Base-by-base conservation (phyloP, 192 early-diverging fungal genomes). In the Coemansia reversa region DNA sequence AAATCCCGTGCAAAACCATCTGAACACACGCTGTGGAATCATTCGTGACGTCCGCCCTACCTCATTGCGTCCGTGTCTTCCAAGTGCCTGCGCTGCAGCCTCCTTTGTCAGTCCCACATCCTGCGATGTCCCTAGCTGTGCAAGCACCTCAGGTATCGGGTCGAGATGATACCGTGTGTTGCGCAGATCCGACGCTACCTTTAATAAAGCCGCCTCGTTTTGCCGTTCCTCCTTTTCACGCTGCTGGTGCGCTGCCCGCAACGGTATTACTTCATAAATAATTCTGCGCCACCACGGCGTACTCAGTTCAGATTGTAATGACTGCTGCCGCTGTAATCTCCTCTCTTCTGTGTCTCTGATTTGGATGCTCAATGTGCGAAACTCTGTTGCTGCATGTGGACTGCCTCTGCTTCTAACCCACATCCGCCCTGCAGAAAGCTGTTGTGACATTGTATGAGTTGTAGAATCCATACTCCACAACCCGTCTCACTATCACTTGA, bases 1-100 rank as follows among this genome's bases (percentile, higher is more conserved):
- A 55, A 92, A 92, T 1, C 90, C 90, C 57, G 88, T 86, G 69
- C 89, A 88, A 45, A 88, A 71, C 77, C 77, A 80, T 5, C 65
- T 52, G 29, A 84, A 7, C 14, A 70, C 18, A 1, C 63, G 64
- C 16, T 51, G 19, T 5, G 51, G 3, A 33, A 45, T 18, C 7
- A 47, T 54, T 8, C 72, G 68, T 16, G 58, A 53, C 6, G 60
- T 11, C 30, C 51, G 52, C 0, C 59, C 28, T n/a, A 71, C 18
- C 7, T 65, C 65, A 29, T 80, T 80, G 28, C 42, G 35, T 6
- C 77, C 77, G 18, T 59, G 22, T 5, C 27, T 22, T 6, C 3
- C 58, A 12, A 11, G 20, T 9, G 65, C 64, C 33, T 62, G 49
- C 55, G 62, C 60, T 25, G 66, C 65, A 1, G 61, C 74, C 25